A percentile compares a stretch with the other conserved stretches of the same genome.
Conservation (phyloP, 2,329 filamentous ascomycete genomes). For the Ophiocordyceps camponoti-leonardi region DNA sequence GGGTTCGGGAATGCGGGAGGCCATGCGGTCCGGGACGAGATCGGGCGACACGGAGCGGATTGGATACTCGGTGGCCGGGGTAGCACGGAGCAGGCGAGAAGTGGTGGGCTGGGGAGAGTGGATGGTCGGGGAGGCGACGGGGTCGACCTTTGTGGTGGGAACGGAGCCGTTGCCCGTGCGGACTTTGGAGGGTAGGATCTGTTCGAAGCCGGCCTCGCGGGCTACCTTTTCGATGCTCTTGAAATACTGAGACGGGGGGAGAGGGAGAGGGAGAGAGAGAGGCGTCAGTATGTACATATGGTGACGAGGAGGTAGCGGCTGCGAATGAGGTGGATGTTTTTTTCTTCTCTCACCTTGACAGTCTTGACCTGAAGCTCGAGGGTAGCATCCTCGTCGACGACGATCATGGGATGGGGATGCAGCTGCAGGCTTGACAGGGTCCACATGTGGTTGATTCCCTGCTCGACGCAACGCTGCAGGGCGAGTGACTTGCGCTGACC, state of each 20-base stretch:
- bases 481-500: slow-evolving; percentile 69
- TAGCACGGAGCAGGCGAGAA: slow-evolving; percentile 33
- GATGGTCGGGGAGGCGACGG: slow-evolving; percentile 26
- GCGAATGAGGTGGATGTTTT: no score
- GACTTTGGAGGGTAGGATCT: slow-evolving; percentile 37
- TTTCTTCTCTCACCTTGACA: slow-evolving; percentile 29
- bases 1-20: slow-evolving; percentile 34
- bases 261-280: slow-evolving; percentile 4
- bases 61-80: slow-evolving; percentile 36
- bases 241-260: slow-evolving; percentile 35
- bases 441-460: slow-evolving; percentile 82
- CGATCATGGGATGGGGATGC: slow-evolving; percentile 66
- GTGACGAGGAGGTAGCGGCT: no score
- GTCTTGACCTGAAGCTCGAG: slow-evolving; percentile 59
- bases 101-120: slow-evolving; percentile 37
- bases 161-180: slow-evolving; percentile 30
- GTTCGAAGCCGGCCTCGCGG: slow-evolving; percentile 36
- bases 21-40: slow-evolving; percentile 45
- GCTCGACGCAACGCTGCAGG: slow-evolving; percentile 65
- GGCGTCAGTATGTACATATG: no score
- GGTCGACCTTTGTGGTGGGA: slow-evolving; percentile 23
- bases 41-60: slow-evolving; percentile 40
- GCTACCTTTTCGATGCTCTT: slow-evolving; percentile 54
- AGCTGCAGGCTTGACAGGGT: slow-evolving; percentile 67
- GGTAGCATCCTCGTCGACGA: slow-evolving; percentile 67